Conservation (phyloP, 768 basidiomycete species). For the Mycena capillaripes region DNA sequence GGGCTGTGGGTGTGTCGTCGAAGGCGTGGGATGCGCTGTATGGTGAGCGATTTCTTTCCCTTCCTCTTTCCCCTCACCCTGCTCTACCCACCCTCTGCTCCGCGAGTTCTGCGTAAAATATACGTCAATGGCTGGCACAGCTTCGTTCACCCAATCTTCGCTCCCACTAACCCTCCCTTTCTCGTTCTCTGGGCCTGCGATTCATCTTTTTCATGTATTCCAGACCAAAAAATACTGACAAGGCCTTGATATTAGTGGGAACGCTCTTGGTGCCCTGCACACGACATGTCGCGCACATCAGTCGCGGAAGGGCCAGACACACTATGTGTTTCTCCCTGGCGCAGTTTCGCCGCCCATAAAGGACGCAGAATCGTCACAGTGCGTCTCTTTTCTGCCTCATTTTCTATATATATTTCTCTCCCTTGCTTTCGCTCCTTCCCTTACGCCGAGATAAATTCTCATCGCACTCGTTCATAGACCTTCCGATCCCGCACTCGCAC, state of each 20-base stretch:
- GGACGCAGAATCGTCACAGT: conserved; percentile 5
- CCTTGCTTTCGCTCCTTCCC: background rate
- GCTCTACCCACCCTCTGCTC: background rate
- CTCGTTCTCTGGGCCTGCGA: background rate
- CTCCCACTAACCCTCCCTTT: background rate
- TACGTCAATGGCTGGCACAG: conserved; percentile 9
- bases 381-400: background rate
- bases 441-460: too few species aligned
- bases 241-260: background rate
- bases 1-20: conserved; percentile 10
- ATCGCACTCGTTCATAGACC: background rate
- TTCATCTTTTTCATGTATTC: background rate
- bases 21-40: conserved; percentile 14
- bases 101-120: conserved; percentile 17
- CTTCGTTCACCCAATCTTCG: background rate
- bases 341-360: conserved; percentile 15
- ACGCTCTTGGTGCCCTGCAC: conserved; percentile 21
- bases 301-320: conserved; percentile 7
- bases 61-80: too few species aligned
- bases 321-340: conserved; percentile 16
- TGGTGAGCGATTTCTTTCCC: conserved; percentile 7
- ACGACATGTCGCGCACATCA: conserved; percentile 8
- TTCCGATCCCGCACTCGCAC: background rate
- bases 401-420: background rate
- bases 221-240: background rate